These are phyloP conservation scores for Chalciporus sp. DNA, from an alignment of 1,284 basidiomycete genomes.

Conservation along the genomic window DNA sequence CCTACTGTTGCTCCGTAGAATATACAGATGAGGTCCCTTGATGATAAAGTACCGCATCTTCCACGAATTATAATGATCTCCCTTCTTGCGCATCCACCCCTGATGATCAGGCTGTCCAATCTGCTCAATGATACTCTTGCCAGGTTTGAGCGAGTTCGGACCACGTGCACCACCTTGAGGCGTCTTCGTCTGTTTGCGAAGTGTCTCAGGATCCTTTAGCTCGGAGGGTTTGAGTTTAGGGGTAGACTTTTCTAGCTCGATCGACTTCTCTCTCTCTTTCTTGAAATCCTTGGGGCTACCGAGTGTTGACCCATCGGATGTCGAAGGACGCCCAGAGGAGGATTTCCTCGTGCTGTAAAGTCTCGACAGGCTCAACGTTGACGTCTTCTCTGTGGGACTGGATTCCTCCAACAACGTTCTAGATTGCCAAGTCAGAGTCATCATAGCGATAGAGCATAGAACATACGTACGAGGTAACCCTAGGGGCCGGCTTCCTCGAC, in stretches of 20 bases:
- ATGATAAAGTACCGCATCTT: conserved; percentile 93
- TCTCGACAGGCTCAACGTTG: conserved; percentile 52
- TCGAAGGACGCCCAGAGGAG: conserved; percentile 40
- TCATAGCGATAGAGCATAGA: background rate
- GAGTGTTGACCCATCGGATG: conserved; percentile 34
- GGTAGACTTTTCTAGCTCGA: conserved; percentile 24
- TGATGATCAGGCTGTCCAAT: conserved; percentile 87
- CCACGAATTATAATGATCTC: conserved; percentile 93
- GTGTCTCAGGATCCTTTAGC: conserved; percentile 27
- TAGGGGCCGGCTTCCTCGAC: conserved; percentile 79
- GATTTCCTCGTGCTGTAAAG: conserved; percentile 46
- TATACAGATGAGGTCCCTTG: conserved; percentile 90
- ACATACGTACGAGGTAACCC: conserved; percentile 55
- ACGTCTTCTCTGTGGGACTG: conserved; percentile 35
- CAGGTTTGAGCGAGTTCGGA: conserved; percentile 52
- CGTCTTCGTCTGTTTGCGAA: conserved; percentile 57
- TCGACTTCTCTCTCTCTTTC: conserved; percentile 22
- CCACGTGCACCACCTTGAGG: conserved; percentile 28
- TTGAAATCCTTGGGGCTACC: conserved; percentile 18
- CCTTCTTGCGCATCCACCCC: conserved; percentile 97
- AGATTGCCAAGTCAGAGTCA: background rate
- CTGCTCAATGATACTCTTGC: conserved; percentile 79
- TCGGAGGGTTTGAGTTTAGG: conserved; percentile 17
- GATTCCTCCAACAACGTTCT: conserved; percentile 33
- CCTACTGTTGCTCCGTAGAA: conserved; percentile 71